A percentile compares a stretch with the other conserved stretches of the same genome.
Evolutionary conservation across 495 filamentous ascomycete genomes (phyloP).

Genomic region (Hamigera avellanea): DNA sequence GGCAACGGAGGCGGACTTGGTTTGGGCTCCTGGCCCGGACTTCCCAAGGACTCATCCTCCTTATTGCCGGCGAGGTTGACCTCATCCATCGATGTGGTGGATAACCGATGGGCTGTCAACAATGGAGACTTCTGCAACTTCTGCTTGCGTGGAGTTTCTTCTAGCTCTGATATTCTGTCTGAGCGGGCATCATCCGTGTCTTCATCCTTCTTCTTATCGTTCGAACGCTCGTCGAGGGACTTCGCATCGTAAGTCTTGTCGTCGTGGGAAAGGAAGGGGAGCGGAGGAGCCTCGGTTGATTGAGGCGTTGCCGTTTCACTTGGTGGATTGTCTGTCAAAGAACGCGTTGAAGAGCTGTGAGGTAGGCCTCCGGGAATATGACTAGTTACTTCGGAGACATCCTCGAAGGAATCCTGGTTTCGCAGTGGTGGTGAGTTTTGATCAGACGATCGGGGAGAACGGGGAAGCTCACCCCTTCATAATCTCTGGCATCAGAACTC

Average conservation of each 20-base stretch:
- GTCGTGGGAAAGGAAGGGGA: constrained; percentile 20
- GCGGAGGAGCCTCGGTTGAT: constrained; percentile 21
- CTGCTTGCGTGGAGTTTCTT: constrained; percentile 23
- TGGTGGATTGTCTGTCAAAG: constrained; percentile 37
- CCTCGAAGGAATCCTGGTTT: constrained; percentile 65
- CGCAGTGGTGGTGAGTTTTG: not conserved
- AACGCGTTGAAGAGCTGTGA: constrained; percentile 28
- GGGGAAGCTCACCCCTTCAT: constrained; percentile 34
- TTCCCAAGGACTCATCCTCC: constrained; percentile 23
- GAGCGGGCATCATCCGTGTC: constrained; percentile 10
- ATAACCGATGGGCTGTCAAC: constrained; percentile 50
- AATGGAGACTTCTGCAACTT: constrained; percentile 39
- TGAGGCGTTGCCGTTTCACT: constrained; percentile 28
- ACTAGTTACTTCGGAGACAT: constrained; percentile 49
- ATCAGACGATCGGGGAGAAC: constrained; percentile 3
- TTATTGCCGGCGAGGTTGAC: constrained; percentile 52
- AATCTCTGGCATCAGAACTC: constrained; percentile 34
- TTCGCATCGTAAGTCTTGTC: no score
- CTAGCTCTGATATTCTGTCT: constrained; percentile 15
- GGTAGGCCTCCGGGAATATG: constrained; percentile 25
- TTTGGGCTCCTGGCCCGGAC: constrained; percentile 12
- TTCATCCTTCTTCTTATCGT: constrained; percentile 13
- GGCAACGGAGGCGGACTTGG: constrained; percentile 34
- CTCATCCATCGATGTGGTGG: constrained; percentile 55
- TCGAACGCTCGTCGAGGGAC: constrained; percentile 4